Conservation (phyloP, 202 grass and related monocot genomes). For the Bolboschoenoplectus hybrid region DNA sequence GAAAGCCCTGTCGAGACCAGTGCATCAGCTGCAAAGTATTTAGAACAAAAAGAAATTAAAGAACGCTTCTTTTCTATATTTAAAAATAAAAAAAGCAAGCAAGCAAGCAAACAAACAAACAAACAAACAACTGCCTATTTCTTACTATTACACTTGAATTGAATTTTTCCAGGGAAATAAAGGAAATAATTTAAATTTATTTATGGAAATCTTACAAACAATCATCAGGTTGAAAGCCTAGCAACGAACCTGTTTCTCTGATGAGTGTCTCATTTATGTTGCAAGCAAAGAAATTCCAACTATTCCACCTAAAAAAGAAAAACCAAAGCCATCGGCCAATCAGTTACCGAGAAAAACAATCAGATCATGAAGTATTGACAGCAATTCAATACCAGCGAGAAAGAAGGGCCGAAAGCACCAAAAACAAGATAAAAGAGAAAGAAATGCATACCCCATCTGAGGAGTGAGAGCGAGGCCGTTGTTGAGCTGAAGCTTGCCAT, state of each 20-base stretch:
- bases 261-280: conserved; percentile 90
- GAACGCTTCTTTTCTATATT: not conserved
- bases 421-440: not conserved
- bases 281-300: conserved; percentile 99
- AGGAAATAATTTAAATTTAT: not conserved
- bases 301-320: conserved; percentile 75
- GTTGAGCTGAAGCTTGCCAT: conserved; percentile 89
- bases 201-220: not conserved
- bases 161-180: not conserved
- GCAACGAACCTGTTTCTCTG: conserved; percentile 68
- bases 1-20: conserved; percentile 80
- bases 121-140: not conserved
- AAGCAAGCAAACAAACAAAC: too few relatives aligned
- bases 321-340: not conserved
- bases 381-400: not conserved
- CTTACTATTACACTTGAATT: not conserved
- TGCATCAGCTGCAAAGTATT: conserved; percentile 70
- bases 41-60: not conserved
- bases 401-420: not conserved
- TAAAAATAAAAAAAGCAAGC: conserved; percentile 3
- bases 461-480: conserved; percentile 85
- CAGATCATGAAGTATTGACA: not conserved
- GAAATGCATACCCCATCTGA: conserved; percentile 70
- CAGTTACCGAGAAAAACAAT: not conserved
- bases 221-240: not conserved